Base-by-base conservation (phyloP, 2,329 filamentous ascomycete genomes). In the Calonectria crousiana region DNA sequence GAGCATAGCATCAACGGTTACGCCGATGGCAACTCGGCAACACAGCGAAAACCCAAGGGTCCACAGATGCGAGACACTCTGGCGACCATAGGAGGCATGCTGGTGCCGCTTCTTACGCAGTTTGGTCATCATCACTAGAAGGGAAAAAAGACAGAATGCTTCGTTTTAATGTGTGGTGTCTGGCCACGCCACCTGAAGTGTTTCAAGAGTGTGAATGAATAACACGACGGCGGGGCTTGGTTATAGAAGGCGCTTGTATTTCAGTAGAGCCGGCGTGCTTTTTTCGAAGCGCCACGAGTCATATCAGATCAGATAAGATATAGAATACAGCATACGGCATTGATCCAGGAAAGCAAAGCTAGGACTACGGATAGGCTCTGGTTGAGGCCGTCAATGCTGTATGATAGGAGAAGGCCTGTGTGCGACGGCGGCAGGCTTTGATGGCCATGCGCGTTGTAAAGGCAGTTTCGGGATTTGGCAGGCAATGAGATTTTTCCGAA, bases 51-150 rank as follows among this genome's bases (percentile, higher is more conserved):
- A 82, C 84, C 89, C 70, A 85, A 85, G 65, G 89, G 90, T 41
- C 90, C 90, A 20, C 89, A 92, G 80, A 89, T 93, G 88, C 88
- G 92, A 65, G 92, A 95, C 81, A 94, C 93, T 0, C 80, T 95
- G 68, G 92, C 92, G 16, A 94, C 93, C 4, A 90, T 95, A 18
- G 89, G 89, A 32, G 95, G 95, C 75, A 96, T 97, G 94, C 84
- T 96, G 69, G 83, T 97, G 69, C 95, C 95, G 18, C 88, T 96
- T 51, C 85, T 96, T 52, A 95, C 94, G 26, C 94, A 95, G 79
- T 91, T 95, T 77, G 94, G 94, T 3, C 94, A 96, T 82, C 92
- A 93, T 80, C 93, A 95, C 81, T 90, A 80, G 72, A 66, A 34
- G 66, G 49, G n/a, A 49, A 49, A 72, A 56, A 23, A 23, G 20